These are phyloP conservation scores for Aspergillus saccharolyticus DNA, from an alignment of 495 filamentous ascomycete species.

Conservation along the genomic window DNA sequence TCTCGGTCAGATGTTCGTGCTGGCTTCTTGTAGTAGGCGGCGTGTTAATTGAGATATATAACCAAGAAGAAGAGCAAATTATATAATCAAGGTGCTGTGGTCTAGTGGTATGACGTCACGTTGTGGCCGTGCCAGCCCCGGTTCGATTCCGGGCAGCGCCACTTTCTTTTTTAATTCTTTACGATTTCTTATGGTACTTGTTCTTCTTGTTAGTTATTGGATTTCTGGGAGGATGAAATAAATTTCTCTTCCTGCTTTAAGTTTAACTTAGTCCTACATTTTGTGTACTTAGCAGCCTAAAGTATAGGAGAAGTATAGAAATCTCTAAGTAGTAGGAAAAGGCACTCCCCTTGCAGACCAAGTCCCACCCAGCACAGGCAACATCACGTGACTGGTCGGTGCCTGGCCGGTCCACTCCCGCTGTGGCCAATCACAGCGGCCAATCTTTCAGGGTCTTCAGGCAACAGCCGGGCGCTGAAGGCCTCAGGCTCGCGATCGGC, in stretches of 20 bases:
- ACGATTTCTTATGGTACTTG: too few species aligned
- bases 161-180: neutral
- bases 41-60: too few species aligned
- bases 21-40: too few species aligned
- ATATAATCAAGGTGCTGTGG: slow-evolving; percentile 11
- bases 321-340: too few species aligned
- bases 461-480: slow-evolving; percentile 1
- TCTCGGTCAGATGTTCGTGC: too few species aligned
- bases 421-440: neutral
- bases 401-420: neutral
- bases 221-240: too few species aligned
- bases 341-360: too few species aligned
- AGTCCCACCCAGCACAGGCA: neutral
- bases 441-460: neutral
- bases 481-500: neutral
- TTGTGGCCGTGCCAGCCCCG: slow-evolving; percentile 73
- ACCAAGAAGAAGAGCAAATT: neutral
- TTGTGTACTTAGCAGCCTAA: too few species aligned
- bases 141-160: slow-evolving; percentile 62
- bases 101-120: slow-evolving; percentile 28
- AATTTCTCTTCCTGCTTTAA: too few species aligned
- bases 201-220: too few species aligned
- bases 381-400: neutral
- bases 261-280: too few species aligned
- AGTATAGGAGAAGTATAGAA: too few species aligned